Evolutionary conservation across 2,329 filamentous ascomycete genomes (phyloP).

Genomic region (Epichloe amarillans): DNA sequence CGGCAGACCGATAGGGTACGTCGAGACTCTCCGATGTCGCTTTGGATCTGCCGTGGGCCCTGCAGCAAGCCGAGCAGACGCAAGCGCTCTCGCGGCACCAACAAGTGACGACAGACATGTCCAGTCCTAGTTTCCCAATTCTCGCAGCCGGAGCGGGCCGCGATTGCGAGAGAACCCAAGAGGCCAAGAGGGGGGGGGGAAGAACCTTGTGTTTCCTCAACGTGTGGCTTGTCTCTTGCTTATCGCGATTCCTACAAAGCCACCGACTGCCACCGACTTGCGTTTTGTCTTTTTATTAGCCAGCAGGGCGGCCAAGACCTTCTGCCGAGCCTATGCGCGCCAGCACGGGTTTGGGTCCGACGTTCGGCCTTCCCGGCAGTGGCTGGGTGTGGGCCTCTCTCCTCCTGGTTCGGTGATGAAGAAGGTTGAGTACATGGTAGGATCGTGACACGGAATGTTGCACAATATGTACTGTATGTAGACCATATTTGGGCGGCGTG

Average conservation of each 20-base stretch:
- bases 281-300: background rate
- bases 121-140: background rate
- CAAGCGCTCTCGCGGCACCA: constrained; percentile 3
- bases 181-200: no score
- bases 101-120: background rate
- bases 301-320: background rate
- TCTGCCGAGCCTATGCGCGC: constrained; percentile 4
- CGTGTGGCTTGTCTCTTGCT: background rate
- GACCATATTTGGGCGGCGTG: no score
- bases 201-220: no score
- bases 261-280: background rate
- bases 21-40: constrained; percentile 49
- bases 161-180: background rate
- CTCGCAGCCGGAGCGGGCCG: constrained; percentile 1
- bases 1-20: constrained; percentile 61
- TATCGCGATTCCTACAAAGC: background rate
- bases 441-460: no score
- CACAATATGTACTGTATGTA: no score
- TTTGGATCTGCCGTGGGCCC: constrained; percentile 13
- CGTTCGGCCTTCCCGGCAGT: constrained; percentile 2
- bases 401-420: background rate
- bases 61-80: constrained; percentile 8
- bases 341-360: background rate
- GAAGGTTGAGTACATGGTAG: no score
- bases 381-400: background rate